phyloP scores from a whole-genome alignment of 768 basidiomycete genomes.

The Rhodocollybia butyracea region DNA sequence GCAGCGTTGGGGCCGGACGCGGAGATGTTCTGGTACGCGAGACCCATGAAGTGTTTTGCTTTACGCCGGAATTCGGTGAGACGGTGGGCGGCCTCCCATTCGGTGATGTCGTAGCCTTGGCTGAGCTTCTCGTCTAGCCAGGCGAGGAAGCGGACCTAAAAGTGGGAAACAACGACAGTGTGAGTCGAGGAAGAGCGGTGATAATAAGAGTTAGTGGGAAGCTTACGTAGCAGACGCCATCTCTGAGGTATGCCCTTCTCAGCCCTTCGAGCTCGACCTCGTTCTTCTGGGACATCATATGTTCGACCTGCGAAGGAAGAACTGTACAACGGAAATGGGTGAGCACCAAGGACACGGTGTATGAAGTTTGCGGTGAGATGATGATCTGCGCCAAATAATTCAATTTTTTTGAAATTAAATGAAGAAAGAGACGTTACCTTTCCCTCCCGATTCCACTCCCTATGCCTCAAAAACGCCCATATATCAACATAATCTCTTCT shows the following conservation, averaged over 20 bases:
- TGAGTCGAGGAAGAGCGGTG: too few species aligned
- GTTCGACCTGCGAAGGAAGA: conserved; percentile 64
- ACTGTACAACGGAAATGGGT: conserved; percentile 81
- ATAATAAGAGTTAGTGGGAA: too few species aligned
- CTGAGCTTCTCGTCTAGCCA: conserved; percentile 84
- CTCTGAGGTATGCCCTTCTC: conserved; percentile 80
- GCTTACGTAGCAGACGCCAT: conserved; percentile 82
- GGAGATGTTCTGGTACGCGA: conserved; percentile 88
- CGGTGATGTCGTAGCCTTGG: conserved; percentile 79
- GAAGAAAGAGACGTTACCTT: conserved; percentile 37
- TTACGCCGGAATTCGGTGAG: conserved; percentile 73
- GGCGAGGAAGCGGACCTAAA: conserved; percentile 75
- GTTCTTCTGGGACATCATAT: conserved; percentile 88
- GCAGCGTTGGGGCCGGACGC: conserved; percentile 91
- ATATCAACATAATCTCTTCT: conserved; percentile 70
- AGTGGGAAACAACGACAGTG: not conserved
- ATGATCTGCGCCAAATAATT: conserved; percentile 61
- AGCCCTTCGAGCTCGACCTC: conserved; percentile 80
- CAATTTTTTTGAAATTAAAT: not conserved
- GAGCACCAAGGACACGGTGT: conserved; percentile 82
- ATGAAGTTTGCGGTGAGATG: conserved; percentile 71
- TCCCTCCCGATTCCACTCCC: conserved; percentile 76
- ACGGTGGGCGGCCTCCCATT: conserved; percentile 88
- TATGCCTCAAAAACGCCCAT: conserved; percentile 72
- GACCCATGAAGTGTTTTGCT: conserved; percentile 74